These are phyloP conservation scores for Coemansia sp. DNA, from an alignment of 192 early-diverging fungal genomes.

Conservation along the genomic window DNA sequence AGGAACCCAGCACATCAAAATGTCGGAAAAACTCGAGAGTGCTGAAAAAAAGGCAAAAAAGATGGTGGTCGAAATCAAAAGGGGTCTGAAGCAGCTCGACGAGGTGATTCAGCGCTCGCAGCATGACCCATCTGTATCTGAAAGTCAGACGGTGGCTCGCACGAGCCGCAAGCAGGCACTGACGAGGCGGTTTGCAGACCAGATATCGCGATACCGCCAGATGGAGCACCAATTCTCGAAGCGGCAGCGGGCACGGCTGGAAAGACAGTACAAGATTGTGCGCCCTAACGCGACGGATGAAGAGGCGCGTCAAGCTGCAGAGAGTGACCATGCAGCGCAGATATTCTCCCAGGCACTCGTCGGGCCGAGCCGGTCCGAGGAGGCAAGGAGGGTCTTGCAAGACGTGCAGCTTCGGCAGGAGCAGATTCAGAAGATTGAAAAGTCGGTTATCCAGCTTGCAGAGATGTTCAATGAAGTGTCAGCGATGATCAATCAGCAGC, in stretches of 20 bases:
- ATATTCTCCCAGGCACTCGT: conserved; percentile 18
- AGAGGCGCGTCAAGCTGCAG: conserved; percentile 13
- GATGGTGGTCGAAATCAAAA: conserved; percentile 14
- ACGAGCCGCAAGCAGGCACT: conserved; percentile 11
- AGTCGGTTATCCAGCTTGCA: conserved; percentile 22
- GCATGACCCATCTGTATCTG: conserved; percentile 17
- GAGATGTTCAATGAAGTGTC: conserved; percentile 18
- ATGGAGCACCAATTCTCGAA: conserved; percentile 6
- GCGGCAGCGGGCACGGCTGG: conserved; percentile 3
- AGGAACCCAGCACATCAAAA: not conserved
- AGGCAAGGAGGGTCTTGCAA: conserved; percentile 16
- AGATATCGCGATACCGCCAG: conserved; percentile 6
- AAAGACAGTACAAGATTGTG: conserved; percentile 17
- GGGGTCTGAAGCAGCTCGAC: conserved; percentile 16
- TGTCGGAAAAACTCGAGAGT: conserved; percentile 9
- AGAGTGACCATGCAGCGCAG: conserved; percentile 9
- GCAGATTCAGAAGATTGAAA: conserved; percentile 24
- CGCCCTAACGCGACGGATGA: conserved; percentile 11
- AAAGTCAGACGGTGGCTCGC: conserved; percentile 18
- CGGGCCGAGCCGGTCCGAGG: conserved; percentile 1
- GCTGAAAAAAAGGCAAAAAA: conserved; percentile 11
- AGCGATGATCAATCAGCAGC: conserved; percentile 26
- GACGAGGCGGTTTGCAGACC: conserved; percentile 7
- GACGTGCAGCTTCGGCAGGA: conserved; percentile 16
- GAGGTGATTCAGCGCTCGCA: conserved; percentile 8